These are phyloP conservation scores for Secale cereale DNA, from an alignment of 176 grass and related monocot species.

Conservation along the genomic window DNA sequence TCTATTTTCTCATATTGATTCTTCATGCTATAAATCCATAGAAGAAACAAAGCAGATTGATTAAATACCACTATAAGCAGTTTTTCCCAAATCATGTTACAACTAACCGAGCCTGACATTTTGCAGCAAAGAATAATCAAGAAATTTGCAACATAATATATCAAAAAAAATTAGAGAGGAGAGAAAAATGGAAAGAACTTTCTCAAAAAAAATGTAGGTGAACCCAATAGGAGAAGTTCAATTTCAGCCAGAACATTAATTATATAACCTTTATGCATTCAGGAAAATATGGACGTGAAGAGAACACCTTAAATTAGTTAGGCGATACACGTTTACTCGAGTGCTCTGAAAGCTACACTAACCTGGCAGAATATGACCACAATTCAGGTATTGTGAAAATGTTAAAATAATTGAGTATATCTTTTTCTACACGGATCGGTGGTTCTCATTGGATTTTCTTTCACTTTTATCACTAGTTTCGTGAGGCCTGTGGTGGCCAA, in stretches of 20 bases:
- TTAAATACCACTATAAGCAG: neutral
- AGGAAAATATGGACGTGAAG: conserved; percentile 7
- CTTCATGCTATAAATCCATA: neutral
- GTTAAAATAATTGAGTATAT: neutral
- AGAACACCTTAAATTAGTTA: conserved; percentile 75
- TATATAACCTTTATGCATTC: neutral
- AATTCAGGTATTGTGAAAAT: conserved; percentile 65
- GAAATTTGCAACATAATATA: neutral
- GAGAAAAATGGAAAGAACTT: neutral
- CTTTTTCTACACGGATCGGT: neutral
- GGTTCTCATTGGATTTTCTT: no score
- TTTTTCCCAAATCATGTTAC: neutral
- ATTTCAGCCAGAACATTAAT: neutral
- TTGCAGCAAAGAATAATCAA: neutral
- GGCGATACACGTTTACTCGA: conserved; percentile 77
- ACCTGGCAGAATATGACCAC: conserved; percentile 92
- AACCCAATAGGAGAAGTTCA: neutral
- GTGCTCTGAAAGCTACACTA: conserved; percentile 74
- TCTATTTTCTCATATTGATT: neutral
- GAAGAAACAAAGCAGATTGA: no score
- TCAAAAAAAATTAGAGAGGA: neutral
- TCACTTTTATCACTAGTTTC: conserved; percentile 57
- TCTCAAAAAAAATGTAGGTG: neutral
- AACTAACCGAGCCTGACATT: neutral
- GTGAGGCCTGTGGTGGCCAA: conserved; percentile 83